Base-by-base conservation (phyloP, 805 yeast genomes). In the Kodamaea leandrae region DNA sequence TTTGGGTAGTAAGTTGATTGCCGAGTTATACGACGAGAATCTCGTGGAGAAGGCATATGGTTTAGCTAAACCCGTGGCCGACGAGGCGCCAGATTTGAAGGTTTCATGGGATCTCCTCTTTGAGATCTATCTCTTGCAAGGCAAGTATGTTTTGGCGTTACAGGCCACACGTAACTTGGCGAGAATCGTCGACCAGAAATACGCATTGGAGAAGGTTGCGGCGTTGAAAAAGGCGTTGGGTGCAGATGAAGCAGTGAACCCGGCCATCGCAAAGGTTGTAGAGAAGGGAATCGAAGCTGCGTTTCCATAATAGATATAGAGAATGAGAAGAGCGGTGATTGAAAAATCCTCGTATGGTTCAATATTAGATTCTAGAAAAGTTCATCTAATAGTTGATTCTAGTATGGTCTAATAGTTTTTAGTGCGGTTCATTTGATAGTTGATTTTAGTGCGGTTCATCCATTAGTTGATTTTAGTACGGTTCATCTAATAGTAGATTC, bases 1-100 rank as follows among this genome's bases (percentile, higher is more conserved):
- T 2, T 72, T 81, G 47, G 91, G 88, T 24, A 70, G 71, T 19
- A 61, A 65, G 27, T 55, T 72, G 27, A 48, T 68, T 29, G 30
- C 51, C 9, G 62, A 60, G 20, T 51, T 66, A 43, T 51, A 50
- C 32, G 28, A 52, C 2, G 52, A 63, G 24, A 55, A 66, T 13
- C 69, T 80, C 37, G 50, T 81, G 36, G 71, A 66, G 6, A 61
- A 63, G 10, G 69, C 82, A n/a, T 65, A 57, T 39, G 60, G 52
- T 14, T 55, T 66, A 17, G 64, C 66, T 51, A 66, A 65, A 51
- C 73, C 73, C 4, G 60, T 72, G 44, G 54, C 66, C 15, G 61
- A 62, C 2, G 72, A 66, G 34, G 78, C 73, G 23, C 73, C 66
- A 54, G 49, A 58, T 50, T 49, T 56, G 54, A 47, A 57, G 58